Base-by-base conservation (phyloP, 2,329 filamentous ascomycete genomes). In the Mariannaea sp. region DNA sequence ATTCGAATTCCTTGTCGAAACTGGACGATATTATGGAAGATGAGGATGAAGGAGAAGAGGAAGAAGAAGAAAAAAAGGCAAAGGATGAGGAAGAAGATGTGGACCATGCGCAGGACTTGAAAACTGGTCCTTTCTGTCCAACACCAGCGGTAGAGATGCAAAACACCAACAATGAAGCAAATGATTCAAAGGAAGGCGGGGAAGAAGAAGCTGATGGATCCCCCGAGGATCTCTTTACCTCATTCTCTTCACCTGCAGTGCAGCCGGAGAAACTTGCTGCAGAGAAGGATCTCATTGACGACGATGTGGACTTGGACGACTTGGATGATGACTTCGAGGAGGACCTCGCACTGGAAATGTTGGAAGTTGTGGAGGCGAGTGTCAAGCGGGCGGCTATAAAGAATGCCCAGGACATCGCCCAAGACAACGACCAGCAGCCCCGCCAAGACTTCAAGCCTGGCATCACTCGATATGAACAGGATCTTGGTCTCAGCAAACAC, bases 261-360 rank as follows among this genome's bases (percentile, higher is more conserved):
- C 13, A 8, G 13, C 5, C 29, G 29, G 13, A 32, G 29, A 12
- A 32, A 10, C 29, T 10, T n/a, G 9, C 9, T 10, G 5, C 9
- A n/a, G 29, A 32, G 36, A 45, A n/a, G 35, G 41, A 26, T 4
- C 48, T 42, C 38, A 26, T 49, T n/a, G 16, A 22, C 14, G 60
- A 65, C 16, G 27, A 58, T 41, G 56, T 64, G 4, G 64, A 66
- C 20, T 4, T 42, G 2, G 62, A 67, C 2, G 68, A 67, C 10
- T 49, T 62, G n/a, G 68, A 67, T 12, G 48, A 53, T 4, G 57
- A 61, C 9, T 62, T 66, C 10, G 63, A 66, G 16, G 64, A 65
- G n/a, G 61, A 66, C 9, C 22, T 68, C 17, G 65, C 63, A 6
- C 27, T 66, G 16, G 65, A 66, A 14, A 48, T 69, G 22, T 46